Conservation (phyloP, 257 asterid genomes). For the Ballota nigra region DNA sequence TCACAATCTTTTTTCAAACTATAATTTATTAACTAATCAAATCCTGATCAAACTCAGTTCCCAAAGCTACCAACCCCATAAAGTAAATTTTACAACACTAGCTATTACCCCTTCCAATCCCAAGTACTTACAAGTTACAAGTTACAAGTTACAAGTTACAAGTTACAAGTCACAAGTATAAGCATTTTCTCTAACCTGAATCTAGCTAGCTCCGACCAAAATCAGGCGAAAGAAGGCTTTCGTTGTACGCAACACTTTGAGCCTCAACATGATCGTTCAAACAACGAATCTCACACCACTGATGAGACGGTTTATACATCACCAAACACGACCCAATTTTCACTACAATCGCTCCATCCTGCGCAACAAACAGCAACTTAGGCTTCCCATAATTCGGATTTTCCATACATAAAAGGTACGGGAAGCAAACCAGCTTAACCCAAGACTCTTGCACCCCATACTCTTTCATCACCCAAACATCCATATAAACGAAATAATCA, state of each 20-base stretch:
- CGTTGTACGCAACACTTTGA: constrained; percentile 19
- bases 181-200: neutral
- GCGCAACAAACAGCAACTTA: constrained; percentile 23
- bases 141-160: too few relatives aligned
- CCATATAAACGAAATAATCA: neutral
- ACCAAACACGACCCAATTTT: neutral
- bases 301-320: constrained; percentile 9
- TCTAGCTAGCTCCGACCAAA: neutral
- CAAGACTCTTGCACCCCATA: constrained; percentile 36
- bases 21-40: too few relatives aligned
- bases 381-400: neutral
- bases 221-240: constrained; percentile 30
- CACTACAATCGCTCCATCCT: constrained; percentile 21
- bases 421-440: constrained; percentile 23
- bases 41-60: too few relatives aligned
- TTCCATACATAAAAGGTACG: neutral
- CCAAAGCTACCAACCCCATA: too few relatives aligned
- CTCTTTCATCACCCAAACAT: constrained; percentile 44
- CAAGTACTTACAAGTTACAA: too few relatives aligned
- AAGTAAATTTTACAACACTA: too few relatives aligned
- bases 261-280: neutral
- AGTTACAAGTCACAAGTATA: too few relatives aligned
- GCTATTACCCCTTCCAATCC: too few relatives aligned
- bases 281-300: neutral
- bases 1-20: too few relatives aligned